These are phyloP conservation scores for Nothomitra cinnamomea DNA, from an alignment of 2,329 filamentous ascomycete genomes.

Conservation along the genomic window DNA sequence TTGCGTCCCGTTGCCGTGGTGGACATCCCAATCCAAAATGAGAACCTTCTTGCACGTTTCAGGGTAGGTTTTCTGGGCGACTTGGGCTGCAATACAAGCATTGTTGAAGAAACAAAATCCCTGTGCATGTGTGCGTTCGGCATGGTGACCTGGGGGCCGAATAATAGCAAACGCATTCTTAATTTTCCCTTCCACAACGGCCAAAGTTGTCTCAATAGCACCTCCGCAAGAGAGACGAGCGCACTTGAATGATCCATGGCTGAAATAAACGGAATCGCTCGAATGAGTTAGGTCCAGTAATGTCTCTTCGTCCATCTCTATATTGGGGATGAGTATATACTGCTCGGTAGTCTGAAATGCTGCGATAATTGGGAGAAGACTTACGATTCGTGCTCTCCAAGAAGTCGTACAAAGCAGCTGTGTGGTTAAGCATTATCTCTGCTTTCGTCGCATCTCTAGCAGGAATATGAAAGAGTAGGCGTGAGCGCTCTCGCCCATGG, in stretches of 20 bases:
- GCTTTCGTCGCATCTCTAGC: conserved; percentile 60
- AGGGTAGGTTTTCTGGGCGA: conserved; percentile 69
- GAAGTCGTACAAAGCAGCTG: conserved; percentile 60
- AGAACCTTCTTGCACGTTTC: conserved; percentile 73
- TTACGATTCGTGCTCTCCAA: conserved; percentile 41
- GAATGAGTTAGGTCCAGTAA: conserved; percentile 53
- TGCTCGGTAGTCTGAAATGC: background rate
- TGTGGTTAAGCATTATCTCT: conserved; percentile 71
- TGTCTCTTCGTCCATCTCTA: conserved; percentile 36
- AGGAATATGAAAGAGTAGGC: conserved; percentile 48
- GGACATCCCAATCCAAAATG: conserved; percentile 80
- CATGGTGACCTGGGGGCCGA: conserved; percentile 86
- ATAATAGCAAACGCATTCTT: conserved; percentile 96
- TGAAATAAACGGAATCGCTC: conserved; percentile 67
- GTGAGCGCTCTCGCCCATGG: conserved; percentile 20
- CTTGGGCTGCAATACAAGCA: conserved; percentile 77
- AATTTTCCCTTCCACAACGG: conserved; percentile 65
- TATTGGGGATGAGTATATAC: background rate
- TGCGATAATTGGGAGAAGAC: conserved; percentile 8
- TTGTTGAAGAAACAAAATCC: conserved; percentile 99
- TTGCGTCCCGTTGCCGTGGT: conserved; percentile 80
- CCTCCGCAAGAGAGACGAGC: conserved; percentile 76
- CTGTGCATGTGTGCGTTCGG: conserved; percentile 70
- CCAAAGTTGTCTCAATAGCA: conserved; percentile 87
- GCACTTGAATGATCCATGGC: conserved; percentile 63